Evolutionary conservation across 306 rosid genomes (phyloP).

Genomic region (Urtica urens): DNA sequence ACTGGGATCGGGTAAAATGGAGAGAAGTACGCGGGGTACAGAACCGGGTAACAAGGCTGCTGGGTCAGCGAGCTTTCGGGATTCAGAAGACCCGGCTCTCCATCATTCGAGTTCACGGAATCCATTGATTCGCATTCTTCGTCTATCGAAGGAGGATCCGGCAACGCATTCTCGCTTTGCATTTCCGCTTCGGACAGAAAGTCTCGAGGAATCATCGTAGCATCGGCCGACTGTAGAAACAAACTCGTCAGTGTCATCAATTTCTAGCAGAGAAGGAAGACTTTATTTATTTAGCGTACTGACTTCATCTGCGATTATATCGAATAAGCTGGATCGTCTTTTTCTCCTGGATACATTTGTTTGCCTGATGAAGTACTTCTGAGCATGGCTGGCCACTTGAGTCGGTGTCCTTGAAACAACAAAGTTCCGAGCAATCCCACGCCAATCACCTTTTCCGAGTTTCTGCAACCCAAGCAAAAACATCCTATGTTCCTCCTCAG

Average conservation of each 20-base stretch:
- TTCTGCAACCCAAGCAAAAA: slow-evolving; percentile 89
- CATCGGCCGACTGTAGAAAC: slow-evolving; percentile 54
- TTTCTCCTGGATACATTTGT: slow-evolving; percentile 83
- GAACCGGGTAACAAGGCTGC: slow-evolving; percentile 44
- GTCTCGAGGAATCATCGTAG: slow-evolving; percentile 51
- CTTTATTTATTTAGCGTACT: too few relatives aligned
- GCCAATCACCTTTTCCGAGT: slow-evolving; percentile 99
- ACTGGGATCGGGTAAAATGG: slow-evolving; percentile 64
- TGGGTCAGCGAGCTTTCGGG: slow-evolving; percentile 37
- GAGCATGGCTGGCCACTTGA: slow-evolving; percentile 99
- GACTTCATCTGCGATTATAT: slow-evolving; percentile 85
- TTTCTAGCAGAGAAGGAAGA: too few relatives aligned
- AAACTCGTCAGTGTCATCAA: too few relatives aligned
- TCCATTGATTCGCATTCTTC: slow-evolving; percentile 97
- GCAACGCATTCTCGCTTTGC: slow-evolving; percentile 55
- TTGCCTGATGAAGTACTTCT: slow-evolving; percentile 92
- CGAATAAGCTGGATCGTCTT: slow-evolving; percentile 95
- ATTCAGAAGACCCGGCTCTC: slow-evolving; percentile 46
- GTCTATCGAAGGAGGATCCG: slow-evolving; percentile 64
- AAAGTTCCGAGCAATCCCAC: slow-evolving; percentile 92
- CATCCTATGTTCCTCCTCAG: slow-evolving; percentile 98
- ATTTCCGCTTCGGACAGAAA: slow-evolving; percentile 48
- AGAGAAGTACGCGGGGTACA: slow-evolving; percentile 62
- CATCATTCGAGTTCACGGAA: slow-evolving; percentile 79
- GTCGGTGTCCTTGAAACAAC: slow-evolving; percentile 93